Percentiles rank a stretch among this genome's conserved stretches.
Conservation (phyloP, 176 grass and related monocot genomes). For the Thalia dealbata region DNA sequence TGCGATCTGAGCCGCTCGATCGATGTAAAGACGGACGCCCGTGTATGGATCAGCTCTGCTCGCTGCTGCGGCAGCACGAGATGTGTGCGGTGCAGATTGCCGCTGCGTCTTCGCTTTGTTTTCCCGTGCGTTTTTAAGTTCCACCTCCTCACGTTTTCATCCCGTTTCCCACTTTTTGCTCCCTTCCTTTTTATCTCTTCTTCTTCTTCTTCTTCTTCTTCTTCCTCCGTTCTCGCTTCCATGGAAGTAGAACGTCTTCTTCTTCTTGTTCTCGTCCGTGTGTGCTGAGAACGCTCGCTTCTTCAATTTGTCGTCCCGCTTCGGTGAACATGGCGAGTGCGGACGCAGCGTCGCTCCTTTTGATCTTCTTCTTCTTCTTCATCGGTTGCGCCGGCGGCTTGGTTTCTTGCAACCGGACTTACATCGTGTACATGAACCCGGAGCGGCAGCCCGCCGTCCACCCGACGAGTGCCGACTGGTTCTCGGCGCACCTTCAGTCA, state of each 20-base stretch:
- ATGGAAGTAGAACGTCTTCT: neutral
- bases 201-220: neutral
- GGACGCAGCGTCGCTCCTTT: neutral
- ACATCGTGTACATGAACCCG: constrained; percentile 93
- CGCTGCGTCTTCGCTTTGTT: too few relatives aligned
- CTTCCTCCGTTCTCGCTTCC: neutral
- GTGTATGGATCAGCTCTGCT: too few relatives aligned
- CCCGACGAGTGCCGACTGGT: constrained; percentile 49
- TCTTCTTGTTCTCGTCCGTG: neutral
- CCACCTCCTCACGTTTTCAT: neutral
- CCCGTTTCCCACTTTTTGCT: neutral
- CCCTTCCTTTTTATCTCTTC: neutral
- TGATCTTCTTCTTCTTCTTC: neutral
- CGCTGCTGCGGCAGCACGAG: too few relatives aligned
- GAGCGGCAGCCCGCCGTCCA: constrained; percentile 41
- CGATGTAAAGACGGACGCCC: too few relatives aligned
- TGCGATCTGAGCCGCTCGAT: too few relatives aligned
- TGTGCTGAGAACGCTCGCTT: neutral
- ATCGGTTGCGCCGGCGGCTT: constrained; percentile 4
- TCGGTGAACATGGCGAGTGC: neutral
- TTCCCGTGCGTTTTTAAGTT: neutral
- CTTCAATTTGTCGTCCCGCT: neutral
- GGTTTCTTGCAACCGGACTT: constrained; percentile 31
- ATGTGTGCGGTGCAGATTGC: too few relatives aligned
- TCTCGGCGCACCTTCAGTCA: constrained; percentile 56